These are phyloP conservation scores for Zoysia japonica DNA, from an alignment of 176 grass and related monocot species.

Conservation along the genomic window DNA sequence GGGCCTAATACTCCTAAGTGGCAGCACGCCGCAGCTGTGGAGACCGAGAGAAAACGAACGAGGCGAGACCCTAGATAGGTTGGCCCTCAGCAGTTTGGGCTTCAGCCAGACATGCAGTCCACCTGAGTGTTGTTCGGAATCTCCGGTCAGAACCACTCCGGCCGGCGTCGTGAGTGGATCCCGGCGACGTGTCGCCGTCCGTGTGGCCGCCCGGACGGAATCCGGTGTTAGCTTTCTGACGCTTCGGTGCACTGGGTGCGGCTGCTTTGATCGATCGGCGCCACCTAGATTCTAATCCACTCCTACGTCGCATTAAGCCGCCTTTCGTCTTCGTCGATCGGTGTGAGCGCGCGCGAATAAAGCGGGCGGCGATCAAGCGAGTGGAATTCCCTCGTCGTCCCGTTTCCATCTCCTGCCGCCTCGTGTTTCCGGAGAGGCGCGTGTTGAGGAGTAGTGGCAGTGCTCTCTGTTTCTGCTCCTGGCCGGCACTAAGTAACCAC, in stretches of 20 bases:
- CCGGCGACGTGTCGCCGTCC: slow-evolving; percentile 32
- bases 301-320: neutral
- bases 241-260: neutral
- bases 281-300: slow-evolving; percentile 20
- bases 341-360: slow-evolving; percentile 18
- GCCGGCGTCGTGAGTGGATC: slow-evolving; percentile 30
- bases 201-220: slow-evolving; percentile 19
- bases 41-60: neutral
- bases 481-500: neutral
- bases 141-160: neutral
- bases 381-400: neutral
- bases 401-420: neutral
- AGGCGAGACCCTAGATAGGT: neutral
- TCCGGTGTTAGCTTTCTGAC: slow-evolving; percentile 36
- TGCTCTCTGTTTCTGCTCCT: slow-evolving; percentile 16
- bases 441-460: neutral
- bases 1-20: neutral
- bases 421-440: neutral
- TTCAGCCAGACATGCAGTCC: neutral
- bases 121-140: slow-evolving; percentile 24
- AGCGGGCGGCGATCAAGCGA: neutral
- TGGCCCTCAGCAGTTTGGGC: slow-evolving; percentile 14
- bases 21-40: neutral
- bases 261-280: neutral
- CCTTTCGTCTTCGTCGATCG: neutral